Conservation (phyloP, 257 asterid genomes). For the Phtheirospermum japonicum region DNA sequence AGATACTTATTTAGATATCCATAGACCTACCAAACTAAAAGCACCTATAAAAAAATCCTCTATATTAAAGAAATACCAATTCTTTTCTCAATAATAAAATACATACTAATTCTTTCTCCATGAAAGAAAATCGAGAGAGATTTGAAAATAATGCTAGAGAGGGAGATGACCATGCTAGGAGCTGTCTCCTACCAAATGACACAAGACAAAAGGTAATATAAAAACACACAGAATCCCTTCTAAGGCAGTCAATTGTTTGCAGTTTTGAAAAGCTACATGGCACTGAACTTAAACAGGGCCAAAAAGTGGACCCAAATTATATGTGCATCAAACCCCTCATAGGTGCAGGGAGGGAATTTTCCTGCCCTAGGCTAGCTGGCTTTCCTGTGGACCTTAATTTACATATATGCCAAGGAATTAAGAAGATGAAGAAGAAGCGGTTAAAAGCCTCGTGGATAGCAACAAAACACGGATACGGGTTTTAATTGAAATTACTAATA, state of each 20-base stretch:
- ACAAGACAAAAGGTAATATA: constrained; percentile 7
- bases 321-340: background rate
- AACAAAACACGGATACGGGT: no score
- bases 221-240: constrained; percentile 18
- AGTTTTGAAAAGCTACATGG: constrained; percentile 48
- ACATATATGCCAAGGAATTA: constrained; percentile 1
- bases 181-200: constrained; percentile 35
- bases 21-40: no score
- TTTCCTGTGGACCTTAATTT: constrained; percentile 24
- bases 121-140: no score
- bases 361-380: constrained; percentile 13
- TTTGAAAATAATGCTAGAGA: constrained; percentile 29
- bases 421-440: no score
- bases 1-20: no score
- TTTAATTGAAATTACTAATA: no score
- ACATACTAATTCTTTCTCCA: no score
- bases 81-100: no score
- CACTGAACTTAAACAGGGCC: constrained; percentile 40
- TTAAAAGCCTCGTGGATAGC: no score
- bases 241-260: constrained; percentile 33
- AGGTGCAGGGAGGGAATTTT: constrained; percentile 19
- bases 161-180: constrained; percentile 39
- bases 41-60: no score
- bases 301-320: constrained; percentile 47
- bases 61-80: no score